Evolutionary conservation across 352 stramenopile species (phyloP).

Genomic region (Pythium dissimile): DNA sequence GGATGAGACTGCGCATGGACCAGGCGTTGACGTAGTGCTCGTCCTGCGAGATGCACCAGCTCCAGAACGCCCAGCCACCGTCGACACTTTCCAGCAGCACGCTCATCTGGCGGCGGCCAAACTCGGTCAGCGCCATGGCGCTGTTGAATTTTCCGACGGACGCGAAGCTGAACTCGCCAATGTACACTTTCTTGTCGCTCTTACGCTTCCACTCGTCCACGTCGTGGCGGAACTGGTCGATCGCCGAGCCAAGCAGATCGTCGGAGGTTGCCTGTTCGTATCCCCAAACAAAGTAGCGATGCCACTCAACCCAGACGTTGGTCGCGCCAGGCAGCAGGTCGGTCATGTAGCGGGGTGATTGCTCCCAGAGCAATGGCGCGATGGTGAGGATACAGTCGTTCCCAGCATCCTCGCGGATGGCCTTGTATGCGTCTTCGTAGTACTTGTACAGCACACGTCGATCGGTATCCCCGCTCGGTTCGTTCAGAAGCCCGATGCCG

Average conservation of each 20-base stretch:
- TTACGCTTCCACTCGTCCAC: conserved; percentile 37
- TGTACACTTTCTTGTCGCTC: conserved; percentile 38
- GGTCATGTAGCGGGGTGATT: conserved; percentile 39
- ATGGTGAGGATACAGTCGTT: conserved; percentile 70
- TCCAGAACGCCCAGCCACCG: conserved; percentile 71
- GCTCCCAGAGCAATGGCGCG: conserved; percentile 46
- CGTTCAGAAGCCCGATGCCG: conserved; percentile 72
- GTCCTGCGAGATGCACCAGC: conserved; percentile 63
- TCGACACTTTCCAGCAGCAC: conserved; percentile 45
- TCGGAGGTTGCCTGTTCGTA: conserved; percentile 53
- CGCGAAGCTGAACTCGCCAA: conserved; percentile 62
- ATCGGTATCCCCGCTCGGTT: conserved; percentile 47
- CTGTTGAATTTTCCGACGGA: conserved; percentile 55
- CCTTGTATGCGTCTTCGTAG: conserved; percentile 65
- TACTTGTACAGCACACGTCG: conserved; percentile 66
- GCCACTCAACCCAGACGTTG: conserved; percentile 85
- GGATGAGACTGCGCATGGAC: conserved; percentile 58
- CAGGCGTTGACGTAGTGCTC: conserved; percentile 55
- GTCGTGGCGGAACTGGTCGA: conserved; percentile 41
- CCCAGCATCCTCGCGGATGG: conserved; percentile 34
- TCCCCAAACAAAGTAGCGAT: conserved; percentile 82
- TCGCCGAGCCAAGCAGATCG: conserved; percentile 39
- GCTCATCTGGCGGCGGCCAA: conserved; percentile 38
- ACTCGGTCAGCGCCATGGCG: conserved; percentile 46
- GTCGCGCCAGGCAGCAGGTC: conserved; percentile 53